phyloP scores from a whole-genome alignment of 2,329 filamentous ascomycete genomes.

The Coniochaeta hoffmannii region DNA sequence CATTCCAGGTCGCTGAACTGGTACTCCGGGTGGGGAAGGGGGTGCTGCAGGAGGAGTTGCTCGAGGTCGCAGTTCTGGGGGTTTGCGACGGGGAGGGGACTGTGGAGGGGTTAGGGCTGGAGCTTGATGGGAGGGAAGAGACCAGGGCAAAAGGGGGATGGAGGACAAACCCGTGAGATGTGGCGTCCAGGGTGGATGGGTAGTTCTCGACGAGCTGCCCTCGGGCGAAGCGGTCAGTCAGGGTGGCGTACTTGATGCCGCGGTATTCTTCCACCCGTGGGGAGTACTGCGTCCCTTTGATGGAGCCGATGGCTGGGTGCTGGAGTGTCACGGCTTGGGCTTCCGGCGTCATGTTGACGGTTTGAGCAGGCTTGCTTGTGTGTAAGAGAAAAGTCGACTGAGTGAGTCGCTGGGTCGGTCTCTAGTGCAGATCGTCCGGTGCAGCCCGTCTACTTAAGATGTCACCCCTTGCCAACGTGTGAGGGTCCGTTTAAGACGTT shows the following conservation, averaged over 20 bases:
- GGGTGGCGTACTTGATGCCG: constrained; percentile 15
- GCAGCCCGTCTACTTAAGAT: too few relatives aligned
- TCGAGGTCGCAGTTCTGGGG: constrained; percentile 34
- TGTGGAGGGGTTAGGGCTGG: neutral
- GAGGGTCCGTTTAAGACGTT: too few relatives aligned
- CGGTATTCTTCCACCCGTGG: constrained; percentile 12
- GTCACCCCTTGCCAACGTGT: too few relatives aligned
- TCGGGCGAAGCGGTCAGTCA: constrained; percentile 12
- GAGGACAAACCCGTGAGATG: constrained; percentile 23
- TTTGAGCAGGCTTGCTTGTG: neutral
- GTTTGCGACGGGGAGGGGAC: constrained; percentile 30
- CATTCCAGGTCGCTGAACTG: constrained; percentile 1
- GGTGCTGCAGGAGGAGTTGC: constrained; percentile 31
- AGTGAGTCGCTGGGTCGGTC: neutral
- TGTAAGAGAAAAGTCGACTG: neutral
- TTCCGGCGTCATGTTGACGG: neutral
- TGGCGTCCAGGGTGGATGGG: constrained; percentile 19
- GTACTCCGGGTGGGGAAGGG: neutral
- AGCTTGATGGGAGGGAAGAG: neutral
- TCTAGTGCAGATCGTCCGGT: neutral
- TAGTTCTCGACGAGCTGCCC: constrained; percentile 8
- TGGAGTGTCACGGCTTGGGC: neutral
- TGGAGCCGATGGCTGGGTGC: neutral
- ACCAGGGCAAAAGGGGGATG: neutral
- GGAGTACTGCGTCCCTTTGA: neutral